Evolutionary conservation across 768 basidiomycete genomes (phyloP), one percentile per base, ranked within the genome.

Genomic region (Hemileccinum rubropunctum): DNA sequence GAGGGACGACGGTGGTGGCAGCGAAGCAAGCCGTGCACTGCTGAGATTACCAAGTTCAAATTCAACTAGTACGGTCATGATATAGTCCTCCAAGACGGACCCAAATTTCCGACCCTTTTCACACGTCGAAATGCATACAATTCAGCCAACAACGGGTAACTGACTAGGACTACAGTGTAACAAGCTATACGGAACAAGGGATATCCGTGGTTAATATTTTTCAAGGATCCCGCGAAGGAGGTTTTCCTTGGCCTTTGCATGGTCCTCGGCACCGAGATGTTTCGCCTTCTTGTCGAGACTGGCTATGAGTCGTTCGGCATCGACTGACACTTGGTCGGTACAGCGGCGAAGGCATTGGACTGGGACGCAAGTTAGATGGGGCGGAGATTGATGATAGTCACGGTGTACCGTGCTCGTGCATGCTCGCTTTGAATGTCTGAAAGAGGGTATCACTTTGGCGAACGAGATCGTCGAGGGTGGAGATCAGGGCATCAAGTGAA

Each of bases 211-310:
- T 58, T 49, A 68, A 54, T 68, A 68, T 43, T 64, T 67, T 47
- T 68, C 67, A 14, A 68, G 55, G 27, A 68, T 68, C 18, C 68
- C 65, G 11, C 67, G 66, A 12, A 68, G 62, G 12, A 68, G 63
- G 47, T 55, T 70, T 51, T 68, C 67, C 28, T 70, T 68, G 37
- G 66, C 66, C 42, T 53, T 70, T 46, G 60, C 62, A 28, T 67
- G 58, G 36, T 70, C 68, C 34, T 70, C 52, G 43, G 62, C 66
- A 15, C 64, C 58, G 14, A 70, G 57, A 13, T 68, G 66, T 52
- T 77, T 81, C 52, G 70, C 68, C 50, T 76, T 76, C 64, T 80
- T 83, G 53, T 88, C 84, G 8, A 82, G 67, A 12, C 60, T 63
- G 2, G 73, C 65, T 42, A 84, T 76, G 8, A 73, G 72, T 37